Evolutionary conservation across 257 asterid genomes (phyloP).

Genomic region (Ligustrum vulgare): DNA sequence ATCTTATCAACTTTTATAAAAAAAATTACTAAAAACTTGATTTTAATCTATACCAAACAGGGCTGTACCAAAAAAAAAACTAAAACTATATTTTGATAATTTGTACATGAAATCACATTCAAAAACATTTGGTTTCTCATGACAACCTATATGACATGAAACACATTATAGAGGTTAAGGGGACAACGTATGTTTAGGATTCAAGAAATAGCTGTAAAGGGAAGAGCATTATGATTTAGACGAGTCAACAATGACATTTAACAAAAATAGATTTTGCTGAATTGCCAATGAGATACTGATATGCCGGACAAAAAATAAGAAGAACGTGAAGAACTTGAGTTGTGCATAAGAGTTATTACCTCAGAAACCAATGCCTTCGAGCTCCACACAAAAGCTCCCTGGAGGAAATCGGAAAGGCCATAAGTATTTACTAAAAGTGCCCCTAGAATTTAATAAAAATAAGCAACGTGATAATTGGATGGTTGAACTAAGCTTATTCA

Average conservation of each 20-base stretch:
- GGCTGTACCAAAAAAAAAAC: background rate
- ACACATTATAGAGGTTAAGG: background rate
- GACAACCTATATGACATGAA: background rate
- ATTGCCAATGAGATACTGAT: background rate
- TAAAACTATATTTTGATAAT: background rate
- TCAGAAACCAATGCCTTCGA: conserved; percentile 89
- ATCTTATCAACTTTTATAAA: too few relatives aligned
- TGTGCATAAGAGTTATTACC: conserved; percentile 42
- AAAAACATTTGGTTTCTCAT: background rate
- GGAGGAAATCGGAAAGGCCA: conserved; percentile 17
- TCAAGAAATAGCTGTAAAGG: background rate
- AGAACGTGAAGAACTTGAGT: conserved; percentile 3
- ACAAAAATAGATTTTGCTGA: background rate
- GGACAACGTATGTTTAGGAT: background rate
- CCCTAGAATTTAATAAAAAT: background rate
- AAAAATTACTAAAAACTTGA: too few relatives aligned
- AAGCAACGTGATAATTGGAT: background rate
- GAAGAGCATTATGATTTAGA: background rate
- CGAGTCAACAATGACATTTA: background rate
- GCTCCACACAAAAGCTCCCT: conserved; percentile 99
- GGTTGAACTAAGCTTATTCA: conserved; percentile 7
- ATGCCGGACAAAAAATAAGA: background rate
- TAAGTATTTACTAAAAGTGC: conserved; percentile 1
- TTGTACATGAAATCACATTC: background rate
- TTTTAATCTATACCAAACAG: too few relatives aligned